phyloP scores from a whole-genome alignment of 225 moss, liverwort and hornwort species.

The Physcomitrellopsis africana region DNA sequence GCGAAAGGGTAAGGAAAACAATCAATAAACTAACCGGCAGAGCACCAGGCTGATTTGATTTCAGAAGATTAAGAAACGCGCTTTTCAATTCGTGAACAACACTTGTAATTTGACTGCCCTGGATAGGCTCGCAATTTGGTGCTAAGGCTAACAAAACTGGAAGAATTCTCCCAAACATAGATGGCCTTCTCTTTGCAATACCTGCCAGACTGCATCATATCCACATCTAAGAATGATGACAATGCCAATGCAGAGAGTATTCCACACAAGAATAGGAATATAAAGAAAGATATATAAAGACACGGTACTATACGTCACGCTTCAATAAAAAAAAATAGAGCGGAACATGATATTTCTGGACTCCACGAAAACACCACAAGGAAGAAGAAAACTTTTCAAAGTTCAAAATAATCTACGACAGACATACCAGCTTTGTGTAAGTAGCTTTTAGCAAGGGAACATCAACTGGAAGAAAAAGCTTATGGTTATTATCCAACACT shows the following conservation, averaged over 20 bases:
- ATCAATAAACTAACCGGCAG: constrained; percentile 73
- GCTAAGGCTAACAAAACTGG: constrained; percentile 95
- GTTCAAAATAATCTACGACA: neutral
- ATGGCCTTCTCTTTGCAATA: constrained; percentile 95
- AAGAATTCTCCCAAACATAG: constrained; percentile 95
- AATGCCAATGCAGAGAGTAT: neutral
- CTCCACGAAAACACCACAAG: constrained; percentile 8
- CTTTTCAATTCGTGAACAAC: constrained; percentile 95
- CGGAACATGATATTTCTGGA: neutral
- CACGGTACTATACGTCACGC: neutral
- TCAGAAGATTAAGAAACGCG: constrained; percentile 88
- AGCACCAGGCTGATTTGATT: constrained; percentile 94
- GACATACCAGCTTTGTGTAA: constrained; percentile 4
- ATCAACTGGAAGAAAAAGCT: constrained; percentile 12
- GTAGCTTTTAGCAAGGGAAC: constrained; percentile 4
- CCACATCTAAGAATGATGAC: constrained; percentile 45
- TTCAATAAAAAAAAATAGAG: neutral
- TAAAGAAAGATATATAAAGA: neutral
- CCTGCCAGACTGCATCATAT: constrained; percentile 88
- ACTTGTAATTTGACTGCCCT: constrained; percentile 97
- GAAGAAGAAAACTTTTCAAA: neutral
- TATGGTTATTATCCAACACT: neutral
- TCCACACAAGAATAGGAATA: constrained; percentile 6
- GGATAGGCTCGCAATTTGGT: constrained; percentile 93
- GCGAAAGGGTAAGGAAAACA: constrained; percentile 24